phyloP scores from a whole-genome alignment of 2,329 filamentous ascomycete species.

The Colletotrichum eremochloae region DNA sequence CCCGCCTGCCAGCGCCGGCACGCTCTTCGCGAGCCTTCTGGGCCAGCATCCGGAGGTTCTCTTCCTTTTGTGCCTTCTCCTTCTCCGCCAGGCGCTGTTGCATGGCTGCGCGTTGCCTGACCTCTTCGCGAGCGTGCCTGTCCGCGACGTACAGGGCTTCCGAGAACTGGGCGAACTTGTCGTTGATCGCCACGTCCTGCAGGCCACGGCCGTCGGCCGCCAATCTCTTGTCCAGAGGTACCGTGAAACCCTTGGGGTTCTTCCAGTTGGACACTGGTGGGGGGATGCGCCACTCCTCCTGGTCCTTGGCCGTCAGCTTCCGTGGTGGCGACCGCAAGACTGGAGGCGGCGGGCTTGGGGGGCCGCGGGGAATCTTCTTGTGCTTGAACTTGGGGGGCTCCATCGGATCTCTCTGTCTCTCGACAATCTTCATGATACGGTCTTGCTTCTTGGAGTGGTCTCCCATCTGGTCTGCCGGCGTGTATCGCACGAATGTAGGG shows the following conservation, averaged over 20 bases:
- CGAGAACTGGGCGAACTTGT: constrained; percentile 97
- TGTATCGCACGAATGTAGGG: constrained; percentile 95
- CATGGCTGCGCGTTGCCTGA: constrained; percentile 92
- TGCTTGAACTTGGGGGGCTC: constrained; percentile 99
- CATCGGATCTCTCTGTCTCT: constrained; percentile 93
- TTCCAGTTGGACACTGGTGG: constrained; percentile 98
- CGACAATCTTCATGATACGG: constrained; percentile 98
- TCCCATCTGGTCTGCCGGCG: constrained; percentile 96
- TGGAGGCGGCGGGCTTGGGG: constrained; percentile 91
- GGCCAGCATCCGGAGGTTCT: constrained; percentile 87
- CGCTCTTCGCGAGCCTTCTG: constrained; percentile 93
- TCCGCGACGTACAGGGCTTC: constrained; percentile 96
- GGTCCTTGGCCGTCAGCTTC: constrained; percentile 95
- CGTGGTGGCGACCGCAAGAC: constrained; percentile 95
- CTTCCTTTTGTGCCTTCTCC: constrained; percentile 94
- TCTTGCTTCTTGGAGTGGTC: constrained; percentile 88
- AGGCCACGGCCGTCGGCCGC: constrained; percentile 92
- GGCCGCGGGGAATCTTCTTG: constrained; percentile 95
- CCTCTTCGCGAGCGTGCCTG: constrained; percentile 93
- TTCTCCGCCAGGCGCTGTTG: constrained; percentile 97
- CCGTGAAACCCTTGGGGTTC: constrained; percentile 98
- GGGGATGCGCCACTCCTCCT: constrained; percentile 92
- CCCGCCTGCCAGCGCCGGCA: constrained; percentile 63
- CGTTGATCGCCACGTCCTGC: constrained; percentile 96
- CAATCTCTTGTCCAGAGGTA: constrained; percentile 93